phyloP scores from a whole-genome alignment of 2,329 filamentous ascomycete genomes.

The Botrytis tulipae region DNA sequence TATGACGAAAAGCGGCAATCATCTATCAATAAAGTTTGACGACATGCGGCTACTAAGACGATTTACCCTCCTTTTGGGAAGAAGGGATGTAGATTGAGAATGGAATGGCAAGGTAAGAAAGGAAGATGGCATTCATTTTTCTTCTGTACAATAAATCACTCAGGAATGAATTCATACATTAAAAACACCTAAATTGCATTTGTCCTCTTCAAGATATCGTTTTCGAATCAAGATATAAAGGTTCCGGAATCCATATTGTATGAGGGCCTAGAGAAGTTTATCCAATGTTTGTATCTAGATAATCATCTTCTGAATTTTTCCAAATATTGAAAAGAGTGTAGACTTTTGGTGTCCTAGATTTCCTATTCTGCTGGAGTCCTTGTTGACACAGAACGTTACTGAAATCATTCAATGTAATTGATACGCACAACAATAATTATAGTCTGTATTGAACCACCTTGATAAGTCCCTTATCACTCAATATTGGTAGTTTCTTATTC shows the following conservation, averaged over 20 bases:
- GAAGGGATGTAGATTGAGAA: not conserved
- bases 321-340: not conserved
- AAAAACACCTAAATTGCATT: not conserved
- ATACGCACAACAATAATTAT: not conserved
- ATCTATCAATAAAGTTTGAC: not conserved
- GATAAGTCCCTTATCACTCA: not conserved
- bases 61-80: not conserved
- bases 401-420: not conserved
- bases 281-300: not conserved
- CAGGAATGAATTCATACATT: not conserved
- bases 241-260: not conserved
- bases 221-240: not conserved
- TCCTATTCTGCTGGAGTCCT: not conserved
- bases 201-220: not conserved
- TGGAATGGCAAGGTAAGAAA: not conserved
- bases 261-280: fast-evolving
- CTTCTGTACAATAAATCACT: not conserved
- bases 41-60: not conserved
- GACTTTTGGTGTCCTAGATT: not conserved
- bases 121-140: not conserved
- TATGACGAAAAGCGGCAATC: not conserved
- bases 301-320: not conserved
- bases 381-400: not conserved
- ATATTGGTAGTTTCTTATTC: not conserved
- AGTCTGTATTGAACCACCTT: not conserved